Percentiles rank a stretch among this genome's conserved stretches.
These are phyloP conservation scores for Hymenotorrendiella dingleyae DNA, from an alignment of 2,329 filamentous ascomycete species.

Conservation along the genomic window DNA sequence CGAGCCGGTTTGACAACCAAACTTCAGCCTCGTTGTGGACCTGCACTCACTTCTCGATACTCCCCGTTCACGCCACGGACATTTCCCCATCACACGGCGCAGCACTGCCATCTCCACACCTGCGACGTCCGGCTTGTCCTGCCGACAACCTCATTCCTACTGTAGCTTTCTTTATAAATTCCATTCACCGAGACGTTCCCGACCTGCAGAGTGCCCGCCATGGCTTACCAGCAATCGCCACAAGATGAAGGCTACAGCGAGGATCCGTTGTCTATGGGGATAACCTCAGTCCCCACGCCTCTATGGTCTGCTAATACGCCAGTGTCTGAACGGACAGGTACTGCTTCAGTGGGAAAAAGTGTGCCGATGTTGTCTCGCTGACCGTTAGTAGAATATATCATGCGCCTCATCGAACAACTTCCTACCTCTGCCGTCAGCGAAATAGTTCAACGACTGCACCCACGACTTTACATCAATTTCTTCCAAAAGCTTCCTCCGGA, in stretches of 20 bases:
- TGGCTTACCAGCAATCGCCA: constrained; percentile 23
- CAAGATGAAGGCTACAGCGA: constrained; percentile 33
- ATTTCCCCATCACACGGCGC: no score
- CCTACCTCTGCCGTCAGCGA: constrained; percentile 74
- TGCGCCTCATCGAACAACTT: constrained; percentile 69
- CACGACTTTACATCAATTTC: constrained; percentile 89
- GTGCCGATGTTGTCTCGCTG: constrained; percentile 13
- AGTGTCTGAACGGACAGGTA: constrained; percentile 26
- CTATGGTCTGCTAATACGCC: constrained; percentile 23
- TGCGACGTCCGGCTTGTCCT: no score
- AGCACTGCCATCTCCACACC: neutral
- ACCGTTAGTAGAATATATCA: constrained; percentile 77
- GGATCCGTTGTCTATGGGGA: constrained; percentile 26
- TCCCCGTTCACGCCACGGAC: no score
- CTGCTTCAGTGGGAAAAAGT: neutral
- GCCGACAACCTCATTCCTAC: neutral
- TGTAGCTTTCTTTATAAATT: neutral
- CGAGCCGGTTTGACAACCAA: no score
- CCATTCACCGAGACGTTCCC: neutral
- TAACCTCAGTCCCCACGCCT: constrained; percentile 11
- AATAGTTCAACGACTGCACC: constrained; percentile 74
- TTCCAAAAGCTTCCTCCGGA: constrained; percentile 80
- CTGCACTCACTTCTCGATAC: neutral
- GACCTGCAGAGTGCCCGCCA: constrained; percentile 10
- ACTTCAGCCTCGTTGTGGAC: constrained; percentile 1